These are phyloP conservation scores for Arthrobotrys sphaeroides DNA, from an alignment of 2,329 filamentous ascomycete genomes.

Conservation along the genomic window DNA sequence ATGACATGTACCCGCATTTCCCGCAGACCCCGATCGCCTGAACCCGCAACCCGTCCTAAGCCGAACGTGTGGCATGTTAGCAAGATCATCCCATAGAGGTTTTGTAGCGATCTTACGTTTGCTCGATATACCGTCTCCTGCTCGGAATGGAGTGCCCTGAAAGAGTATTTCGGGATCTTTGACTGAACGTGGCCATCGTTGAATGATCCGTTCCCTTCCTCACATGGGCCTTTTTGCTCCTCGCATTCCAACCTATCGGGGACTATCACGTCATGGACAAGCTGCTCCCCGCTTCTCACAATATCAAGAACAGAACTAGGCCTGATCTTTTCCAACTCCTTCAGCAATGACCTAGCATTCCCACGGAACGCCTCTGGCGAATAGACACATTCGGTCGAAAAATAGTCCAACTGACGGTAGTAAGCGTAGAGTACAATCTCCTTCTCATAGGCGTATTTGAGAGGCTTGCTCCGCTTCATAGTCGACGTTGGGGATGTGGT, in stretches of 20 bases:
- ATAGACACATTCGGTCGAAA: conserved; percentile 98
- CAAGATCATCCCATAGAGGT: conserved; percentile 36
- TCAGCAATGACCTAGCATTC: conserved; percentile 89
- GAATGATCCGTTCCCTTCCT: conserved; percentile 58
- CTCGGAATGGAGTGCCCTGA: neutral
- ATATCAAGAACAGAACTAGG: conserved; percentile 96
- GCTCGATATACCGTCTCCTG: conserved; percentile 17
- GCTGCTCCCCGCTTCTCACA: conserved; percentile 92
- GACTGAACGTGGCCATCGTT: conserved; percentile 6
- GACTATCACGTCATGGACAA: conserved; percentile 83
- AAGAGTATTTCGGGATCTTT: neutral
- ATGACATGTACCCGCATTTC: conserved; percentile 93
- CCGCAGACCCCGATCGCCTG: conserved; percentile 79
- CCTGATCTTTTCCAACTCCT: conserved; percentile 90
- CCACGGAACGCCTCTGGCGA: conserved; percentile 96
- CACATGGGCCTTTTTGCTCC: neutral
- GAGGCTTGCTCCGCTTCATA: conserved; percentile 92
- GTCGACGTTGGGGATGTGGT: conserved; percentile 81
- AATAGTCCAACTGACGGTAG: conserved; percentile 96
- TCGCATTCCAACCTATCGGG: neutral
- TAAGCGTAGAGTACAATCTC: conserved; percentile 98
- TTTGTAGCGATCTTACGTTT: neutral
- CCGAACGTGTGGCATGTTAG: conserved; percentile 32
- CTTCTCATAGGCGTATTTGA: conserved; percentile 99
- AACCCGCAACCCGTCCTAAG: conserved; percentile 59